These are phyloP conservation scores for Ogataea pini DNA, from an alignment of 805 yeast genomes.

Conservation along the genomic window DNA sequence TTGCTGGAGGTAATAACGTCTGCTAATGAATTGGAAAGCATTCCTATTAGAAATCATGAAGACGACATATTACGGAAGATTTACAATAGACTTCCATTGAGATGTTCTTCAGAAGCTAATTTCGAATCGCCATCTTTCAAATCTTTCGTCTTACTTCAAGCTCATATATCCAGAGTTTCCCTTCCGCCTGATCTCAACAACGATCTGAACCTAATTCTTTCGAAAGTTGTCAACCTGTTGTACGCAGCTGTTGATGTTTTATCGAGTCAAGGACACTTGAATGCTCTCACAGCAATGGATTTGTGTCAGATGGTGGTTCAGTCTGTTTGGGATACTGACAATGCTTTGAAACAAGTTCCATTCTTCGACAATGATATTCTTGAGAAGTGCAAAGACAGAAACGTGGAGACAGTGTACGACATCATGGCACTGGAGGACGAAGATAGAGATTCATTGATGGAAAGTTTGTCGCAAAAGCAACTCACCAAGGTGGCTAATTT, in stretches of 20 bases:
- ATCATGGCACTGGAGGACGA: slow-evolving; percentile 69
- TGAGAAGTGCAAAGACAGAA: slow-evolving; percentile 50
- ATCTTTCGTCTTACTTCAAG: slow-evolving; percentile 74
- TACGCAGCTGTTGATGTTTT: slow-evolving; percentile 73
- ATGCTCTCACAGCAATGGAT: slow-evolving; percentile 83
- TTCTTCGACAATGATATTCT: slow-evolving; percentile 52
- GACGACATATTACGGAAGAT: slow-evolving; percentile 46
- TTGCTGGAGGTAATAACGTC: slow-evolving; percentile 65
- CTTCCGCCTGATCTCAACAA: slow-evolving; percentile 60
- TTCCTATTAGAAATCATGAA: slow-evolving; percentile 68
- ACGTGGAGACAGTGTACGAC: slow-evolving; percentile 76
- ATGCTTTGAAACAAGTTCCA: slow-evolving; percentile 82
- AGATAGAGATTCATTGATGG: slow-evolving; percentile 61
- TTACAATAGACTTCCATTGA: slow-evolving; percentile 64
- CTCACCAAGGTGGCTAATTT: slow-evolving; percentile 76
- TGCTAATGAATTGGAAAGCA: slow-evolving; percentile 67
- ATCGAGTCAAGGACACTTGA: slow-evolving; percentile 77
- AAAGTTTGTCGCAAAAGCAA: slow-evolving; percentile 46
- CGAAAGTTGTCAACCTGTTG: slow-evolving; percentile 50
- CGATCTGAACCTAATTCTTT: slow-evolving; percentile 58
- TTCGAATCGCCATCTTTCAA: slow-evolving; percentile 62
- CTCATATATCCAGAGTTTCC: slow-evolving; percentile 68
- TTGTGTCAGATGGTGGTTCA: slow-evolving; percentile 85
- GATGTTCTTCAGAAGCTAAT: slow-evolving; percentile 37
- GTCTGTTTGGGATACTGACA: slow-evolving; percentile 80